Base-by-base conservation (phyloP, 495 filamentous ascomycete genomes). In the Cladorrhinum samala region DNA sequence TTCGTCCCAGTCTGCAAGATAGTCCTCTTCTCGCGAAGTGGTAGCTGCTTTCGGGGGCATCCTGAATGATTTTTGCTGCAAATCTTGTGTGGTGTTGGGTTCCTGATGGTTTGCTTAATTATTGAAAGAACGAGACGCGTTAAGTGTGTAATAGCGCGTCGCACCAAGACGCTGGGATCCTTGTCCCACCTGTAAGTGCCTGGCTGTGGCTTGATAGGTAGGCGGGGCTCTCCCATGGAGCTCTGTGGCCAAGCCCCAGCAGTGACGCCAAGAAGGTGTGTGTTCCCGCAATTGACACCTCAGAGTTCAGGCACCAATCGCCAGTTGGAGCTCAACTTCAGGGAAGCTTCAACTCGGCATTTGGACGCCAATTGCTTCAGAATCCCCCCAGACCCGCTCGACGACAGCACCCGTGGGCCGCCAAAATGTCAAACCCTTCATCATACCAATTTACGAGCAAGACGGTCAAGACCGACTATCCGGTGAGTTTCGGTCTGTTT, bases 381-480 rank as follows among this genome's bases (percentile, higher is more conserved):
- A 25, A 17, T 23, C 21, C 45, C 24, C 20, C 45, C 11, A 19
- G 42, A 19, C 45, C 24, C 24, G 45, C 45, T 33, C 45, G 45
- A 47, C 55, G 57, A 61, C 67, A 64, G 58, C 65, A 59, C 59
- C 63, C 52, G 64, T 60, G 62, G 59, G 59, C 58, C 65, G 61
- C 58, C 66, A 77, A 66, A 38, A 88, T 86, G 84, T 78, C 84
- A 58, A 80, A 74, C 66, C 65, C 78, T 59, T 71, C 76, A 65
- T 77, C 79, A 25, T 81, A 83, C 63, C 80, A 57, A 33, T 59
- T 91, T 52, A 87, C 89, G 27, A 82, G 88, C 59, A 91, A 90
- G 76, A 77, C 77, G 63, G 67, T 86, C 55, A 74, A 81, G 61
- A 86, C 88, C 46, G 83, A 91, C 17, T 95, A 84, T 68, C 90